Percentiles rank a stretch among this genome's conserved stretches.
Conservation (phyloP, 371 early-diverging fungal species). For the Fennellomyces sp. region DNA sequence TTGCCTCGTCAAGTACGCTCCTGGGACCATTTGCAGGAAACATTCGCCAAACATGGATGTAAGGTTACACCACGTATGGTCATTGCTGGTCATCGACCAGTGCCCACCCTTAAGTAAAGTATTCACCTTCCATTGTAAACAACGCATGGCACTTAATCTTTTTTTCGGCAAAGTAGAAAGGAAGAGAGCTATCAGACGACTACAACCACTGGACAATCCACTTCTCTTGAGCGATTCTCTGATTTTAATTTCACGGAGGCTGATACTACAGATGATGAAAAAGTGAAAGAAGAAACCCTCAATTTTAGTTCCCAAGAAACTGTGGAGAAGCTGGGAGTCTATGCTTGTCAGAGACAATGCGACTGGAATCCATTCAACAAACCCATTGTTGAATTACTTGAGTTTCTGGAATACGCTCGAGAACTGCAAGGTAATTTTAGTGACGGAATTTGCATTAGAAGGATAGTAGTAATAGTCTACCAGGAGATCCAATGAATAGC, state of each 20-base stretch:
- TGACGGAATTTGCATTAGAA: too few species aligned
- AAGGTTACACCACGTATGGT: neutral
- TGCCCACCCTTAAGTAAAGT: neutral
- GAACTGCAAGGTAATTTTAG: constrained; percentile 16
- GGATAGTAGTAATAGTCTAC: neutral
- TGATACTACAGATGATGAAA: neutral
- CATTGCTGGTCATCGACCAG: neutral
- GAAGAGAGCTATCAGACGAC: constrained; percentile 15
- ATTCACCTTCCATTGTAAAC: too few species aligned
- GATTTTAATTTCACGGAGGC: neutral
- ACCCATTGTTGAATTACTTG: constrained; percentile 15
- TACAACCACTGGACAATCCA: constrained; percentile 2
- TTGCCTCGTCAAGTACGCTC: constrained; percentile 13
- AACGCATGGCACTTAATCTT: neutral
- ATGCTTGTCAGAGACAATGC: constrained; percentile 17
- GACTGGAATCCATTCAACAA: constrained; percentile 12
- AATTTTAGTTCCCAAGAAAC: neutral
- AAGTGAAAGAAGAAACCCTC: neutral
- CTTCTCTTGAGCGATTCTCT: neutral
- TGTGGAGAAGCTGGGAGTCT: neutral
- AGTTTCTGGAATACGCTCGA: constrained; percentile 21
- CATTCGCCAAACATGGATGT: constrained; percentile 1
- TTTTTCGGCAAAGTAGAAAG: constrained; percentile 1
- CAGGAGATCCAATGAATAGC: constrained; percentile 20
- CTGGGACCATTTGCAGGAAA: constrained; percentile 15